These are phyloP conservation scores for Mycena chlorophos DNA, from an alignment of 768 basidiomycete genomes.

Conservation along the genomic window DNA sequence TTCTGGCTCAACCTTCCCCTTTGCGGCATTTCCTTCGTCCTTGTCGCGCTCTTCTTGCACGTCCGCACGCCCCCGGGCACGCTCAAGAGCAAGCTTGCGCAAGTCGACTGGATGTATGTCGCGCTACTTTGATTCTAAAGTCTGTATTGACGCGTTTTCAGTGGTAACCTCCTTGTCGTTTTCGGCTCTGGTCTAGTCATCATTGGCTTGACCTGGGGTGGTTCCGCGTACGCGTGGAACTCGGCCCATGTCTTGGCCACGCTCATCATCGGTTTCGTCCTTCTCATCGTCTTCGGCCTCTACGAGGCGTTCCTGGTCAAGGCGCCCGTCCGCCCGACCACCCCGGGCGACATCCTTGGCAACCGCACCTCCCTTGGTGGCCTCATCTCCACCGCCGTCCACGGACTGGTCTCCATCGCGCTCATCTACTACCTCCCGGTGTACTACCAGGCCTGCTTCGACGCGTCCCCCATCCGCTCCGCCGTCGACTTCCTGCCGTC, in stretches of 20 bases:
- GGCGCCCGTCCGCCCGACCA: slow-evolving; percentile 22
- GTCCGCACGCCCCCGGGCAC: slow-evolving; percentile 29
- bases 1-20: slow-evolving; percentile 39
- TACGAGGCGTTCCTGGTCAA: slow-evolving; percentile 24
- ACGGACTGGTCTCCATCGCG: slow-evolving; percentile 24
- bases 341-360: slow-evolving; percentile 32
- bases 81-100: slow-evolving; percentile 26
- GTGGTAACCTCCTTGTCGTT: slow-evolving; percentile 38
- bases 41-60: slow-evolving; percentile 23
- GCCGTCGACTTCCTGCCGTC: slow-evolving; percentile 38
- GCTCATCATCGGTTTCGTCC: slow-evolving; percentile 38
- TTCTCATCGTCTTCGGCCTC: slow-evolving; percentile 30
- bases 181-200: slow-evolving; percentile 31
- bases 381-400: slow-evolving; percentile 33
- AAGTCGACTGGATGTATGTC: slow-evolving; percentile 39
- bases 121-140: not conserved
- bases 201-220: slow-evolving; percentile 46
- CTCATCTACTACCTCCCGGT: slow-evolving; percentile 40
- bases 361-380: slow-evolving; percentile 43
- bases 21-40: slow-evolving; percentile 19
- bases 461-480: slow-evolving; percentile 35
- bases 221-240: slow-evolving; percentile 36
- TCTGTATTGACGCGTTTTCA: slow-evolving; percentile 10
- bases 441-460: slow-evolving; percentile 48
- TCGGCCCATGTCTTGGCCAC: slow-evolving; percentile 41